Base-by-base conservation (phyloP, 495 filamentous ascomycete genomes). In the Letharia lupina region DNA sequence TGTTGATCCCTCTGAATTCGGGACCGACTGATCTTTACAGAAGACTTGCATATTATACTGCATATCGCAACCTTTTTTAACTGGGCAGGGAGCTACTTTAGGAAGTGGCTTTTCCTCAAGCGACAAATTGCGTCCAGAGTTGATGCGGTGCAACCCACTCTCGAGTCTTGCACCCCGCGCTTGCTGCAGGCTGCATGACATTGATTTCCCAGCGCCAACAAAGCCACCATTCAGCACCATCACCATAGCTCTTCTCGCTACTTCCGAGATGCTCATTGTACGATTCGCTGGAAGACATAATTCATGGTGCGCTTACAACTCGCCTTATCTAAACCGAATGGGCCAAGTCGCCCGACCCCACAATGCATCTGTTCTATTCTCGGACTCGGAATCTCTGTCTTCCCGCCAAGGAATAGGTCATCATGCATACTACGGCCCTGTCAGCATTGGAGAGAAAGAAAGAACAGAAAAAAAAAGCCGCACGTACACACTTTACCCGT, bases 291-390 rank as follows among this genome's bases (percentile, higher is more conserved):
- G 13, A 33, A 8, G 1, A 37, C 4, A 12, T 10, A 10, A 57
- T 37, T 16, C 33, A 37, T 57, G 54, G 54, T 57, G 54, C 54
- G 54, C 54, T 57, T 57, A 57, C 54, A 57, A n/a, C 33, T n/a
- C 54, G 31, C 16, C 31, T 37, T 37, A 37, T 37, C 54, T 39
- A 57, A 57, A 8, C 54, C 54, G 33, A 57, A 57, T 39, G 6
- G 33, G 54, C 54, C 39, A 57, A 37, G 33, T 57, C 54, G 54
- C 54, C 54, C 54, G 54, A 57, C 54, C 54, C 54, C 54, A 57
- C 54, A 57, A 57, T 20, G 15, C 15, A 35, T 12, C 12, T 31
- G 23, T 31, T 52, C 23, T 28, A 52, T 28, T 52, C 2, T 7
- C 28, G 28, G 33, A 33, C 31, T 37, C 16, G 12, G 33, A 57